Evolutionary conservation across 805 yeast genomes (phyloP).

Genomic region (Kurtzmaniella cleridarum): DNA sequence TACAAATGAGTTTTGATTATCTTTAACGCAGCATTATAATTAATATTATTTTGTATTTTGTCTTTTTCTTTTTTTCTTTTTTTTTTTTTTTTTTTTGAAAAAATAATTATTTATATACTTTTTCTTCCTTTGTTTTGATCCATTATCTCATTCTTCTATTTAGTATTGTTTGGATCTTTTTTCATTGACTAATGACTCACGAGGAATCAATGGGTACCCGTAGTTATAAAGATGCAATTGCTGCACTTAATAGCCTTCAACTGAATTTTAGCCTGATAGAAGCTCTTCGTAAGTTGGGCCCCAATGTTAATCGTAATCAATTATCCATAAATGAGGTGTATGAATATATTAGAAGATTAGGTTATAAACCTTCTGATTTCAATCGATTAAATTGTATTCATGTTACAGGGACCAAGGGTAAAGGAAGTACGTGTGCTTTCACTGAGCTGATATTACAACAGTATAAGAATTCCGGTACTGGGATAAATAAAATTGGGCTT

Average conservation of each 20-base stretch:
- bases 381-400: constrained; percentile 77
- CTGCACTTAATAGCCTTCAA: constrained; percentile 79
- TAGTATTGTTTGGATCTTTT: too few relatives aligned
- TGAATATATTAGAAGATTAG: constrained; percentile 35
- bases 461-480: constrained; percentile 33
- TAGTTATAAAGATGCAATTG: constrained; percentile 65
- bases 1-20: too few relatives aligned
- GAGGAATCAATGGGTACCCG: constrained; percentile 6
- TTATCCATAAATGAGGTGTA: constrained; percentile 78
- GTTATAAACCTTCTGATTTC: constrained; percentile 53
- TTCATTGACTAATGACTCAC: too few relatives aligned
- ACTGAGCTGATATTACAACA: constrained; percentile 73
- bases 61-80: too few relatives aligned
- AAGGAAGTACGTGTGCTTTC: constrained; percentile 97
- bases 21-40: too few relatives aligned
- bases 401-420: constrained; percentile 97
- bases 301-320: constrained; percentile 49
- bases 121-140: too few relatives aligned
- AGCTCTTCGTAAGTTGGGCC: constrained; percentile 68
- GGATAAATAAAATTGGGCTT: constrained; percentile 69
- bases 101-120: too few relatives aligned
- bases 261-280: constrained; percentile 88
- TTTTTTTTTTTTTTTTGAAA: background rate
- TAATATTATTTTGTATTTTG: too few relatives aligned
- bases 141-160: too few relatives aligned